Evolutionary conservation across 2,329 filamentous ascomycete species (phyloP), one percentile per base, ranked within the genome.

Genomic region (Talaromyces funiculosus): DNA sequence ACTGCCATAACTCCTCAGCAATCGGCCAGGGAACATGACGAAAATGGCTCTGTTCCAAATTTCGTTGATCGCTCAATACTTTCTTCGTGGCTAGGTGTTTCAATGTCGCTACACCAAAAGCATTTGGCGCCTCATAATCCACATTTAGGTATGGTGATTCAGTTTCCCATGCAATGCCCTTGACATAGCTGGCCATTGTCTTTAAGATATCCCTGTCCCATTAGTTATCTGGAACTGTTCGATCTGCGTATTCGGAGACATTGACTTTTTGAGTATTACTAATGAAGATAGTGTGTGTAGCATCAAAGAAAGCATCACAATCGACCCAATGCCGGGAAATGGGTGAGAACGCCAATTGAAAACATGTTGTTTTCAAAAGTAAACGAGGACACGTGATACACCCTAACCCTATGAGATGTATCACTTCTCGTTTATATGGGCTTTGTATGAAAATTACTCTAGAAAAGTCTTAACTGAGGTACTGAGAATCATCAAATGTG

Each of bases 1-100:
- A 70, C 12, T 75, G 67, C 76, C 77, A 79, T 7, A 80, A 61
- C 42, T 72, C 69, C 43, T 67, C 63, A 1, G 76, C 77, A 51
- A 79, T 63, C 18, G 62, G 61, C 76, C 75, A 79, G 1, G 75
- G 76, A 1, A 79, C 60, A 42, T 67, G 59, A 4, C 63, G 65
- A 64, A 80, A 77, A 59, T 75, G 65, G 2, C 69, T 67, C 1
- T 67, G 51, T 1, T 68, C 72, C 18, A 80, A 59, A 22, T 57
- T 66, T 10, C 74, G 72, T 59, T 78, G 76, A 57, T 79, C 73
- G 35, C 64, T 60, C n/a, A 77, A 51, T 1, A 66, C 47, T 26
- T 64, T 61, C 58, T 64, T 68, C 67, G 72, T 74, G 9, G 75
- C 73, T 7, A 68, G 63, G 35, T 73, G 65, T 53, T 72, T 76